These are phyloP conservation scores for Lizonia empirigonia DNA, from an alignment of 2,329 filamentous ascomycete species.

Conservation along the genomic window DNA sequence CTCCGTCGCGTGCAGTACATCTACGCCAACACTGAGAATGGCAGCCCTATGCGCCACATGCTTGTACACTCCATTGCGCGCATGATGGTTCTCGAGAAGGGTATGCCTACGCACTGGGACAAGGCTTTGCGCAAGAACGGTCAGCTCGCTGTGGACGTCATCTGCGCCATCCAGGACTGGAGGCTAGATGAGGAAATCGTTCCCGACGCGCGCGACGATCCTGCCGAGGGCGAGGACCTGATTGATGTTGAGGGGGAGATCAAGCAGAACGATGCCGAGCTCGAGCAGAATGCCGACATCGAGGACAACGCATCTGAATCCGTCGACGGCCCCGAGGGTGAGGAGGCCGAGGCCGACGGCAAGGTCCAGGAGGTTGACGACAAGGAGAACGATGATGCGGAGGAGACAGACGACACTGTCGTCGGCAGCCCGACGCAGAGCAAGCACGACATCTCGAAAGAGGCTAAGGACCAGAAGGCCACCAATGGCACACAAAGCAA, in stretches of 20 bases:
- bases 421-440: conserved; percentile 19
- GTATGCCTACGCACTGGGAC: conserved; percentile 60
- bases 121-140: conserved; percentile 61
- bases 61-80: conserved; percentile 57
- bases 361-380: conserved; percentile 1
- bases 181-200: conserved; percentile 55
- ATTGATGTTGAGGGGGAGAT: conserved; percentile 46
- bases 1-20: conserved; percentile 60
- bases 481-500: conserved; percentile 1
- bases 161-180: conserved; percentile 61
- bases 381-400: conserved; percentile 8
- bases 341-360: conserved; percentile 41
- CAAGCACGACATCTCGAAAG: conserved; percentile 19
- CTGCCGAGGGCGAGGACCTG: conserved; percentile 47
- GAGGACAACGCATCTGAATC: conserved; percentile 26
- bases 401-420: conserved; percentile 18
- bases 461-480: conserved; percentile 6
- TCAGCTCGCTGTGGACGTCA: conserved; percentile 61
- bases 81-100: conserved; percentile 57
- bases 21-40: conserved; percentile 57
- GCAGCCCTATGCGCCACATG: conserved; percentile 56
- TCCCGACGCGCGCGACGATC: conserved; percentile 57
- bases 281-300: conserved; percentile 32
- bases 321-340: conserved; percentile 13
- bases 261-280: conserved; percentile 42